Evolutionary conservation across 768 basidiomycete species (phyloP).

Genomic region (Thelephora ganbajun): DNA sequence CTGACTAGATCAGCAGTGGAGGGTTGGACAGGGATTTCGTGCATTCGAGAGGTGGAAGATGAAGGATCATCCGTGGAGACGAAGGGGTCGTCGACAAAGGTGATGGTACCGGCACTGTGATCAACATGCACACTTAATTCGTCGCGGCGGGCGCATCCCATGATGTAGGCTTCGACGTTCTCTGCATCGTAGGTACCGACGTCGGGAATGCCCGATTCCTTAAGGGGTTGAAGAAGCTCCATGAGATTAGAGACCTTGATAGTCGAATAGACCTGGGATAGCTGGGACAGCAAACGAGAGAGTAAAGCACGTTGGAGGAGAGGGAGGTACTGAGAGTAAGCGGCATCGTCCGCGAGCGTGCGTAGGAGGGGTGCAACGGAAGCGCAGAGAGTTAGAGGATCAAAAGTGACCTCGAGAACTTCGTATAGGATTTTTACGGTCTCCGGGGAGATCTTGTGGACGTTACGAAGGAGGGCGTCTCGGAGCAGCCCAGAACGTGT

Average conservation of each 20-base stretch:
- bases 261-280: conserved; percentile 84
- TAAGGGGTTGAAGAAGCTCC: conserved; percentile 64
- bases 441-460: conserved; percentile 64
- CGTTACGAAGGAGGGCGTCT: conserved; percentile 77
- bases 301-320: conserved; percentile 85
- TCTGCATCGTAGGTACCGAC: conserved; percentile 46
- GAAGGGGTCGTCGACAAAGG: conserved; percentile 73
- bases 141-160: conserved; percentile 80
- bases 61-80: conserved; percentile 23
- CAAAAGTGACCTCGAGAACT: conserved; percentile 85
- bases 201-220: conserved; percentile 34
- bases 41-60: conserved; percentile 17
- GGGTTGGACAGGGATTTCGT: conserved; percentile 45
- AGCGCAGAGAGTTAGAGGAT: conserved; percentile 75
- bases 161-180: conserved; percentile 81
- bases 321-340: conserved; percentile 74
- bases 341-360: conserved; percentile 34
- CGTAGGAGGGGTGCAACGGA: conserved; percentile 69
- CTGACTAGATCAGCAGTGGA: conserved; percentile 59
- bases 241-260: conserved; percentile 71
- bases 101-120: conserved; percentile 73
- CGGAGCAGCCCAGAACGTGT: conserved; percentile 76
- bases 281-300: conserved; percentile 79
- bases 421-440: conserved; percentile 69
- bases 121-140: conserved; percentile 81